Conservation (phyloP, 2,329 filamentous ascomycete genomes). For the Ilyonectria mors-panacis region DNA sequence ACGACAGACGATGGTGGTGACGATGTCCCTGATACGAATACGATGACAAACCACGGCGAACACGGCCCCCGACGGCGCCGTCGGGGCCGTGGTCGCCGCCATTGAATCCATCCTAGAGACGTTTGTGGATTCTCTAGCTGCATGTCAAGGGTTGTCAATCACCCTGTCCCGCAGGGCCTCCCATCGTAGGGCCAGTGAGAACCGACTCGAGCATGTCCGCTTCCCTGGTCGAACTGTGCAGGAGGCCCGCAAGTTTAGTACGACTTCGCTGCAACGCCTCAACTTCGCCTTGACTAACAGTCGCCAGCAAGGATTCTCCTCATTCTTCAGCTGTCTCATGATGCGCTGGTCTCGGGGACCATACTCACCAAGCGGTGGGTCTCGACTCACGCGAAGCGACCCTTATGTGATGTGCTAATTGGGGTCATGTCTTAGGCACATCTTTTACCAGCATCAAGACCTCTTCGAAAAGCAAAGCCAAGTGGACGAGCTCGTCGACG, state of each 20-base stretch:
- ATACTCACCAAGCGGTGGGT: constrained; percentile 73
- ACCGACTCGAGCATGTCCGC: constrained; percentile 40
- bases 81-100: constrained; percentile 49
- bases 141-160: constrained; percentile 48
- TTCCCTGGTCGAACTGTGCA: constrained; percentile 65
- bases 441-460: constrained; percentile 83
- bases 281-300: background rate
- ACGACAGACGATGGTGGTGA: constrained; percentile 1
- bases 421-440: constrained; percentile 67
- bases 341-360: constrained; percentile 68
- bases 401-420: constrained; percentile 15
- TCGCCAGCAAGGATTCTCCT: constrained; percentile 68
- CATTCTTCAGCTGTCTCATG: constrained; percentile 72
- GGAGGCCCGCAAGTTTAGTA: constrained; percentile 69
- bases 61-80: constrained; percentile 2
- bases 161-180: constrained; percentile 43
- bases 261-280: background rate
- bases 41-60: constrained; percentile 17
- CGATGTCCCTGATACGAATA: constrained; percentile 44
- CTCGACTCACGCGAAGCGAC: background rate
- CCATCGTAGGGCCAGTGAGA: constrained; percentile 24
- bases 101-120: constrained; percentile 55
- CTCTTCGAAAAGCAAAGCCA: constrained; percentile 78
- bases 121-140: constrained; percentile 48
- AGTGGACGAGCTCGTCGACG: constrained; percentile 82